Conservation (phyloP, 2,329 filamentous ascomycete species). For the Paramyrothecium roridum region DNA sequence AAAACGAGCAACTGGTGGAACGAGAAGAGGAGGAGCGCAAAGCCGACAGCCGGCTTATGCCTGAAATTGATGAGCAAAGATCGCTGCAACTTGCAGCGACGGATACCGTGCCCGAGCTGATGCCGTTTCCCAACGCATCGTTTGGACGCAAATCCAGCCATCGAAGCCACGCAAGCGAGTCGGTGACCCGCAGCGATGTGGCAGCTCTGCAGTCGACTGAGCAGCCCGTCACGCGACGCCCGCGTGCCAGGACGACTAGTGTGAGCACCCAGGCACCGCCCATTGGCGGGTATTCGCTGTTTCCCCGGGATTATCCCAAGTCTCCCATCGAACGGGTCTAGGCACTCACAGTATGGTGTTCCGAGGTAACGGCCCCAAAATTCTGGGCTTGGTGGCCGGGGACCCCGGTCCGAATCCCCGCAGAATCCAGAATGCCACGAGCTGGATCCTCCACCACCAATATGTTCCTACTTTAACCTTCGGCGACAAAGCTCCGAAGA, state of each 20-base stretch:
- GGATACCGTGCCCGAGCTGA: constrained; percentile 32
- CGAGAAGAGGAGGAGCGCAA: constrained; percentile 8
- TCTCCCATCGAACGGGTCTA: constrained; percentile 27
- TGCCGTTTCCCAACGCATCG: constrained; percentile 18
- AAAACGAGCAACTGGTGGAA: constrained; percentile 25
- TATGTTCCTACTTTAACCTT: not conserved
- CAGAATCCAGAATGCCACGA: too few species aligned
- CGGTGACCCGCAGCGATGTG: constrained; percentile 25
- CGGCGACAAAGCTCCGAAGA: not conserved
- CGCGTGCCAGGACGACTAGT: constrained; percentile 44
- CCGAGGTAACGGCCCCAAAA: not conserved
- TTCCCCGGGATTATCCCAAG: constrained; percentile 34
- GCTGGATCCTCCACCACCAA: not conserved
- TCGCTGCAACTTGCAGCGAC: constrained; percentile 13
- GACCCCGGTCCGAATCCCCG: not conserved
- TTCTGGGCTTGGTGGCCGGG: not conserved
- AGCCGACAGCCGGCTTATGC: not conserved
- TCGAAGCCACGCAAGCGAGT: constrained; percentile 35
- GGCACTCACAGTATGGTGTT: not conserved
- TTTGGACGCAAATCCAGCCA: constrained; percentile 22
- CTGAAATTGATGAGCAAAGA: constrained; percentile 18
- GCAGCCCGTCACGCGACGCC: constrained; percentile 25
- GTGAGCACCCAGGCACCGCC: constrained; percentile 37
- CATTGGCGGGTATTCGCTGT: constrained; percentile 44
- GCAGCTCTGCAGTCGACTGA: constrained; percentile 25